phyloP scores from a whole-genome alignment of 2,329 filamentous ascomycete genomes.

The Apiospora pterosperma region DNA sequence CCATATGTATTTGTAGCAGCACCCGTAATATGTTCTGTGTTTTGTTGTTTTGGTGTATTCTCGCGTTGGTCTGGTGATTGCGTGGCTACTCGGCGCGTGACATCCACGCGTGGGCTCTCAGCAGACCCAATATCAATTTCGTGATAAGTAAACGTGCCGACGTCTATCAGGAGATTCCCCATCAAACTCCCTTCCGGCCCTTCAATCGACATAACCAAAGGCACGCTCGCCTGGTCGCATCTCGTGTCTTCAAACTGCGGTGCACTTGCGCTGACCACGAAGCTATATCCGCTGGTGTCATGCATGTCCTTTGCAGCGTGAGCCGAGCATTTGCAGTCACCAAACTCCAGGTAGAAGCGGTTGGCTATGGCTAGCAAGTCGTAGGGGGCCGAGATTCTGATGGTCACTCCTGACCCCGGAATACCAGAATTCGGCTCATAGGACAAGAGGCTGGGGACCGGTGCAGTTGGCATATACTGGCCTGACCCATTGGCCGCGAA shows the following conservation, averaged over 20 bases:
- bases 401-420: constrained; percentile 65
- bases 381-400: constrained; percentile 73
- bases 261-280: constrained; percentile 68
- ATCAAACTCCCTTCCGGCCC: constrained; percentile 29
- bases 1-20: constrained; percentile 53
- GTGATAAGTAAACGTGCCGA: constrained; percentile 44
- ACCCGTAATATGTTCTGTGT: constrained; percentile 31
- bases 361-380: constrained; percentile 61
- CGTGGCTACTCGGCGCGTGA: constrained; percentile 35
- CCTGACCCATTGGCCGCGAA: constrained; percentile 60
- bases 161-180: constrained; percentile 49
- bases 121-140: constrained; percentile 30
- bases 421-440: constrained; percentile 67
- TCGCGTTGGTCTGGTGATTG: constrained; percentile 41
- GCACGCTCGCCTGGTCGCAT: constrained; percentile 47
- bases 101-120: constrained; percentile 30
- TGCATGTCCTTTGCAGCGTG: constrained; percentile 59
- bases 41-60: constrained; percentile 36
- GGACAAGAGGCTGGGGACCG: constrained; percentile 62
- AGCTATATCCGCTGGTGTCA: constrained; percentile 61
- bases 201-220: constrained; percentile 52
- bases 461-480: constrained; percentile 62
- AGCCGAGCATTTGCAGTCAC: constrained; percentile 68
- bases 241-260: constrained; percentile 57
- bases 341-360: constrained; percentile 70